Evolutionary conservation across 345 rosid genomes (phyloP).

Genomic region (Gynandropsis gynandra): DNA sequence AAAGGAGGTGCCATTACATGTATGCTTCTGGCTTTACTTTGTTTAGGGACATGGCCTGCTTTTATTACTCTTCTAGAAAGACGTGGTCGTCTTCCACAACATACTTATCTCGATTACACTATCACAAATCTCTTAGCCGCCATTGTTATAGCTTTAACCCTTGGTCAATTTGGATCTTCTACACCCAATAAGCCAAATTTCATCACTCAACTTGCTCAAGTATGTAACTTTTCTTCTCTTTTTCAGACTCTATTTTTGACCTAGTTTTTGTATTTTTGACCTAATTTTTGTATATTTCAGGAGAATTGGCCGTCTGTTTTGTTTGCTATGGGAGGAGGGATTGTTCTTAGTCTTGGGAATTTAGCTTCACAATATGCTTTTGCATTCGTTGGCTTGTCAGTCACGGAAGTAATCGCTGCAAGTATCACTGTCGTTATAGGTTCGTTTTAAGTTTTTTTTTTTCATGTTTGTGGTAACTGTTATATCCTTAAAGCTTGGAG

Average conservation of each 20-base stretch:
- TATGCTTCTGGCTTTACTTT: slow-evolving; percentile 64
- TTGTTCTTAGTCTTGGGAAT: slow-evolving; percentile 68
- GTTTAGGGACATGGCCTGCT: slow-evolving; percentile 96
- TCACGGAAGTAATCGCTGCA: slow-evolving; percentile 54
- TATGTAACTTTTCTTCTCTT: background rate
- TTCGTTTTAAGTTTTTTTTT: background rate
- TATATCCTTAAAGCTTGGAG: background rate
- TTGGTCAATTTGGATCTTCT: slow-evolving; percentile 52
- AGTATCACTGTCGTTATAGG: slow-evolving; percentile 84
- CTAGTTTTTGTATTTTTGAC: background rate
- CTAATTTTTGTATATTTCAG: slow-evolving; percentile 26
- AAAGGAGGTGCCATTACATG: slow-evolving; percentile 81
- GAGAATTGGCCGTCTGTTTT: slow-evolving; percentile 60
- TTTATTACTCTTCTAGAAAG: slow-evolving; percentile 68
- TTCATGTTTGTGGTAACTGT: background rate
- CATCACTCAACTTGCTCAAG: slow-evolving; percentile 59
- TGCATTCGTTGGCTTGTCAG: slow-evolving; percentile 67
- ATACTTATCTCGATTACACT: slow-evolving; percentile 86
- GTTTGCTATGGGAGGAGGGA: slow-evolving; percentile 73
- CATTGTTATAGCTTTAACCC: slow-evolving; percentile 68
- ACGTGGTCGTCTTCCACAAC: slow-evolving; percentile 86
- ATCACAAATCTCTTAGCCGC: slow-evolving; percentile 74
- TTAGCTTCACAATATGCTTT: slow-evolving; percentile 63
- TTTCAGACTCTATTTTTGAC: background rate
- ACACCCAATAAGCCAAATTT: slow-evolving; percentile 53